Evolutionary conservation across 2,329 filamentous ascomycete species (phyloP).

Genomic region (Cladosporium sp.): DNA sequence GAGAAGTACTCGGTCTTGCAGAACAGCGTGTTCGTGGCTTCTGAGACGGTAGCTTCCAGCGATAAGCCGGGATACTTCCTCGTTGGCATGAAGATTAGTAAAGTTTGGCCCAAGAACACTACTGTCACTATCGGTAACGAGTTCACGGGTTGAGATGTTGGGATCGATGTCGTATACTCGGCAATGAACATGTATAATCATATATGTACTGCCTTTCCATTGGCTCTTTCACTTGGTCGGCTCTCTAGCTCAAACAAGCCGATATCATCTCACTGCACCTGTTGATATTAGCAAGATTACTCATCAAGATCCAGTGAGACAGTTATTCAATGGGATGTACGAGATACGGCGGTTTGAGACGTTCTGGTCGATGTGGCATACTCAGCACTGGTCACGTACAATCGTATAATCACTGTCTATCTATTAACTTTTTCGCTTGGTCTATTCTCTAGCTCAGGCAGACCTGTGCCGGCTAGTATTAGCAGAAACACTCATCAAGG

Average conservation of each 20-base stretch:
- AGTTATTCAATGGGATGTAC: no score
- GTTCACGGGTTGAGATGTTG: no score
- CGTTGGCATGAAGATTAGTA: neutral
- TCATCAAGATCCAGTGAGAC: no score
- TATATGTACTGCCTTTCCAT: no score
- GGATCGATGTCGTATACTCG: no score
- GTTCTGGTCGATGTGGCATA: neutral
- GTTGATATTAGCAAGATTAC: no score
- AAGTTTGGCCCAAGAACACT: neutral
- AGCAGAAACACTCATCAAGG: neutral
- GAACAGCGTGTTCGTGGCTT: neutral
- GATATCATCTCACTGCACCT: no score
- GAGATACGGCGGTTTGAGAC: neutral
- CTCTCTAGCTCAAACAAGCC: no score
- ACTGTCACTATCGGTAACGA: no score
- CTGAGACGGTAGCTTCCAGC: neutral
- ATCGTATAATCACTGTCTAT: neutral
- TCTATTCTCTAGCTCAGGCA: neutral
- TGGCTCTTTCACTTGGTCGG: no score
- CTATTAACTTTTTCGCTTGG: neutral
- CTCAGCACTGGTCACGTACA: neutral
- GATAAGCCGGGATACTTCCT: neutral
- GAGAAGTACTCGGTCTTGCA: neutral
- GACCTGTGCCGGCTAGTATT: neutral
- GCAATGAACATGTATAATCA: no score